A percentile compares a stretch with the other conserved stretches of the same genome.
These are phyloP conservation scores for Berkeleyomyces basicola DNA, from an alignment of 2,329 filamentous ascomycete genomes.

Conservation along the genomic window DNA sequence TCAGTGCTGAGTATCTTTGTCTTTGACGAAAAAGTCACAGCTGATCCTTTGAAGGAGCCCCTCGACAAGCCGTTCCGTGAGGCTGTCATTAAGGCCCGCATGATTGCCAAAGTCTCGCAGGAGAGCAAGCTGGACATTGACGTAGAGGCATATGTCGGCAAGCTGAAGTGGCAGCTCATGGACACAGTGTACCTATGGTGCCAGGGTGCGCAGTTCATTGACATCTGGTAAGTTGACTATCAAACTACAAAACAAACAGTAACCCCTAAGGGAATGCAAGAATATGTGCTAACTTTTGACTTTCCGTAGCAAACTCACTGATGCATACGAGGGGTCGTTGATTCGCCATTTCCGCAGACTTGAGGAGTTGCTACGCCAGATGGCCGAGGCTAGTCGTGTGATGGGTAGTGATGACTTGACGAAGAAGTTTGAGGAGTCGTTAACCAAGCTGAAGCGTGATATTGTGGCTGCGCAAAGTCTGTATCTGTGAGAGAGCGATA, in stretches of 20 bases:
- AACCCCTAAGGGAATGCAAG: not conserved
- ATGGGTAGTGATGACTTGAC: slow-evolving; percentile 95
- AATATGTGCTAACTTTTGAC: slow-evolving; percentile 16
- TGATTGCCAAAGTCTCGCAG: slow-evolving; percentile 82
- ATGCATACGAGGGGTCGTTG: slow-evolving; percentile 89
- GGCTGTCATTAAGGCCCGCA: slow-evolving; percentile 71
- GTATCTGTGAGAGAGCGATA: slow-evolving; percentile 46
- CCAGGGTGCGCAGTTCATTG: slow-evolving; percentile 72
- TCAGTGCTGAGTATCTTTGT: slow-evolving; percentile 86
- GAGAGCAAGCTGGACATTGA: slow-evolving; percentile 91
- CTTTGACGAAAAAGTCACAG: slow-evolving; percentile 87
- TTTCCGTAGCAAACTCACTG: slow-evolving; percentile 77
- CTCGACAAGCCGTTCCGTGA: slow-evolving; percentile 72
- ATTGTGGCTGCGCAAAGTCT: slow-evolving; percentile 90
- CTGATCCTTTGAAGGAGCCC: slow-evolving; percentile 62
- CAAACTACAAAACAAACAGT: not conserved
- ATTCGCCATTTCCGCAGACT: slow-evolving; percentile 92
- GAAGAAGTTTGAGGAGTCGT: slow-evolving; percentile 74
- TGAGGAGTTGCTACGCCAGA: slow-evolving; percentile 85
- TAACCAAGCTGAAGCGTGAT: slow-evolving; percentile 76
- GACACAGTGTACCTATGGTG: slow-evolving; percentile 89
- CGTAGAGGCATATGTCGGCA: slow-evolving; percentile 81
- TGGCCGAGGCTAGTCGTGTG: slow-evolving; percentile 88
- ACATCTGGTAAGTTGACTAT: slow-evolving; percentile 65
- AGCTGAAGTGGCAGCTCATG: slow-evolving; percentile 92